Conservation (phyloP, 257 asterid genomes). For the Solanum arcanum region DNA sequence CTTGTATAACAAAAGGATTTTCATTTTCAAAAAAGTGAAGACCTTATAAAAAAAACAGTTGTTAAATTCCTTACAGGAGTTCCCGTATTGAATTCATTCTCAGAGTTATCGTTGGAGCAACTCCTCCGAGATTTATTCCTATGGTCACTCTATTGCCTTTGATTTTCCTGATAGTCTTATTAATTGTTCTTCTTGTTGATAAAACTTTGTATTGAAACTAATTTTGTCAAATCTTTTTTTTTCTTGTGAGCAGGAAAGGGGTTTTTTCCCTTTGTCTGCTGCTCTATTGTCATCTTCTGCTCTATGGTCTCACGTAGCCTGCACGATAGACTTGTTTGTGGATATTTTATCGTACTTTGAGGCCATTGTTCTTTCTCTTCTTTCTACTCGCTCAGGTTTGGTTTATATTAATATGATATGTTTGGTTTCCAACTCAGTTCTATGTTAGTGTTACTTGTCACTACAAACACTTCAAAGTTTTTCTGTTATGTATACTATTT, state of each 20-base stretch:
- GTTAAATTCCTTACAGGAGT: neutral
- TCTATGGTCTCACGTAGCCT: slow-evolving; percentile 58
- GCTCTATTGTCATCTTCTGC: slow-evolving; percentile 76
- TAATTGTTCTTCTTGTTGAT: neutral
- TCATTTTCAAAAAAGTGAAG: neutral
- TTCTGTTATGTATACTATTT: neutral
- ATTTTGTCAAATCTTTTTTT: neutral
- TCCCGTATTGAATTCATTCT: neutral
- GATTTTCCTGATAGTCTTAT: neutral
- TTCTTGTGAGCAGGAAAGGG: slow-evolving; percentile 68
- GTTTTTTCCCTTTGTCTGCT: slow-evolving; percentile 92
- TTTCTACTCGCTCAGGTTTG: slow-evolving; percentile 78
- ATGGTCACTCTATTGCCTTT: neutral
- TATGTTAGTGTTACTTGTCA: neutral
- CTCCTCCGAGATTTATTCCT: neutral
- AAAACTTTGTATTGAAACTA: neutral
- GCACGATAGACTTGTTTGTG: slow-evolving; percentile 39
- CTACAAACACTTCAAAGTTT: neutral
- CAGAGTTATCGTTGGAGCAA: neutral
- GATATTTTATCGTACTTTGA: slow-evolving; percentile 62
- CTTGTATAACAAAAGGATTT: neutral
- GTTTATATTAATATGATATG: neutral
- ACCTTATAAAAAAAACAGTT: neutral
- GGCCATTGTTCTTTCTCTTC: slow-evolving; percentile 64
- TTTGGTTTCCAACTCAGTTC: neutral